Conservation (phyloP, 106 monocot genomes). For the Hemerocallis citrina region DNA sequence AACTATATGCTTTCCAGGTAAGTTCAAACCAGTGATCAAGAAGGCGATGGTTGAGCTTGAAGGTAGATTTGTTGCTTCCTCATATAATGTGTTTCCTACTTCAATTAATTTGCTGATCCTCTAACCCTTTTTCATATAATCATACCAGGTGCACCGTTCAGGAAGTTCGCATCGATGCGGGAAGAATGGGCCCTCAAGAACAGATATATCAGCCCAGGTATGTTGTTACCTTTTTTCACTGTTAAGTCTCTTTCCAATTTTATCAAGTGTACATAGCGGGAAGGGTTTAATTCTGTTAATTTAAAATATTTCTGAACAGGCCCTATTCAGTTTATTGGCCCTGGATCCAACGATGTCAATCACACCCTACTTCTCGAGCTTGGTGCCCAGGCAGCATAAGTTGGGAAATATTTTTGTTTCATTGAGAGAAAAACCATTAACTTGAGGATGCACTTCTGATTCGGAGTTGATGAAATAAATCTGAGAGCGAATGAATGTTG, state of each 20-base stretch:
- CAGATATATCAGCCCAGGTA: conserved; percentile 93
- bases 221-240: not conserved
- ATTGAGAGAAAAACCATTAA: too few relatives aligned
- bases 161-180: conserved; percentile 64
- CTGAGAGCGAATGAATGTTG: too few relatives aligned
- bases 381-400: conserved; percentile 29
- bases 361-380: conserved; percentile 64
- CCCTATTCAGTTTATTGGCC: conserved; percentile 62
- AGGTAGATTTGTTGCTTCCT: conserved; percentile 37
- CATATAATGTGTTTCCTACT: not conserved
- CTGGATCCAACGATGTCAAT: conserved; percentile 43
- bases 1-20: conserved; percentile 42
- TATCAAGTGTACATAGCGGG: not conserved
- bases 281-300: not conserved
- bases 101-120: not conserved
- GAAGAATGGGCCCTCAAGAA: conserved; percentile 93
- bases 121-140: not conserved
- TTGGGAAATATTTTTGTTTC: too few relatives aligned
- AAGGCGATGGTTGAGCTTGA: conserved; percentile 99
- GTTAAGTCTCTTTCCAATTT: not conserved
- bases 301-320: conserved; percentile 20
- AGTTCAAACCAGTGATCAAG: conserved; percentile 99
- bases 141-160: conserved; percentile 80
- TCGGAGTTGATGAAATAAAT: too few relatives aligned
- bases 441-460: too few relatives aligned